phyloP scores from a whole-genome alignment of 768 basidiomycete genomes.

The Kwoniella newhampshirensis region DNA sequence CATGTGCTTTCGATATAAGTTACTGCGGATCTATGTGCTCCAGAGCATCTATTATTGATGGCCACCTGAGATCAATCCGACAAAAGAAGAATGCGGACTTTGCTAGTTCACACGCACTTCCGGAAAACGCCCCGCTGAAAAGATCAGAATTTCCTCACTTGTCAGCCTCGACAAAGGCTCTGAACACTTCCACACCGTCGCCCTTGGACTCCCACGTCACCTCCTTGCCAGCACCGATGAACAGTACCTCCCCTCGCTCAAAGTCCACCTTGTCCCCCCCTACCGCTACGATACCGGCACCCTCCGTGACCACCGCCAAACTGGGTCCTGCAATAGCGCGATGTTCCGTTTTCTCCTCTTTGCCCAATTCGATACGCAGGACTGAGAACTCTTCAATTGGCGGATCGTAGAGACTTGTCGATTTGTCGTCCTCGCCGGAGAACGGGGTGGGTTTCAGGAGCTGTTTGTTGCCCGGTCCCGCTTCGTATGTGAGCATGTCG shows the following conservation, averaged over 20 bases:
- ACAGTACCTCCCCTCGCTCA: slow-evolving; percentile 72
- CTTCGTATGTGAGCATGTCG: slow-evolving; percentile 77
- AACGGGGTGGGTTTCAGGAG: slow-evolving; percentile 65
- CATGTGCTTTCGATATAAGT: too few species aligned
- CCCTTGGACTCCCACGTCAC: slow-evolving; percentile 58
- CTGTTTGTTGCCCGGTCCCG: slow-evolving; percentile 69
- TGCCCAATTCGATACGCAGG: slow-evolving; percentile 61
- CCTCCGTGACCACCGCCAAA: slow-evolving; percentile 72
- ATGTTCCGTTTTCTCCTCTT: slow-evolving; percentile 61
- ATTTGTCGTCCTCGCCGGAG: slow-evolving; percentile 20
- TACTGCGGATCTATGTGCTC: too few species aligned
- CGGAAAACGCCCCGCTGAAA: too few species aligned
- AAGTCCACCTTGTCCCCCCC: slow-evolving; percentile 53
- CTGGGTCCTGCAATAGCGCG: slow-evolving; percentile 75
- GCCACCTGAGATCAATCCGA: too few species aligned
- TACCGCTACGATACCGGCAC: slow-evolving; percentile 59
- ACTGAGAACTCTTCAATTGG: slow-evolving; percentile 94
- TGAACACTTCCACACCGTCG: slow-evolving; percentile 61
- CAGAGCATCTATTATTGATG: too few species aligned
- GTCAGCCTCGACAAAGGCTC: slow-evolving; percentile 63
- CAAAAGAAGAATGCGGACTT: too few species aligned
- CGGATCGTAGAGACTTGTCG: slow-evolving; percentile 74
- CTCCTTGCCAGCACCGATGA: slow-evolving; percentile 70
- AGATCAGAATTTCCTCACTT: too few species aligned
- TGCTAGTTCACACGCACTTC: too few species aligned